Evolutionary conservation across 148 eudicot genomes (phyloP).

Genomic region (Rhododendron mucronatum): DNA sequence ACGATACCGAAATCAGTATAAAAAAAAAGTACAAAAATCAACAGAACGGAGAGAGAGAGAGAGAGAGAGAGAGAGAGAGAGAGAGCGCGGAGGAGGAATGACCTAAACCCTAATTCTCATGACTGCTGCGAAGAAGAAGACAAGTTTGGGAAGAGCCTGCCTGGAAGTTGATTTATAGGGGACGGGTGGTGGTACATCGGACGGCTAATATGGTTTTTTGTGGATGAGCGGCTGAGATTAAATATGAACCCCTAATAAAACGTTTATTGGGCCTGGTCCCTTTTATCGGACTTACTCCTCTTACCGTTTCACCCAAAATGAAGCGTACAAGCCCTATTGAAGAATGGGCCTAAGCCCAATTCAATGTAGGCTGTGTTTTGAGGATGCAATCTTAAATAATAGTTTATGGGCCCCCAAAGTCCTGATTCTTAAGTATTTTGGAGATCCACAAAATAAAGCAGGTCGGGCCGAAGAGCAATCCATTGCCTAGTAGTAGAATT

Average conservation of each 20-base stretch:
- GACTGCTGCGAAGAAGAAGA: not conserved
- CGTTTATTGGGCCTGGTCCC: not conserved
- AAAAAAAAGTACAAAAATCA: not conserved
- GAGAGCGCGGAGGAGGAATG: no score
- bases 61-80: no score
- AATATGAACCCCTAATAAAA: not conserved
- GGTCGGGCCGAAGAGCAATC: not conserved
- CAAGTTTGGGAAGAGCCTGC: not conserved
- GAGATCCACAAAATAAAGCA: not conserved
- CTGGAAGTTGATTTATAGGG: not conserved
- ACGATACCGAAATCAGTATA: not conserved
- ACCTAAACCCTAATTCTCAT: not conserved
- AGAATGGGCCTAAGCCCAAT: not conserved
- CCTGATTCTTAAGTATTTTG: not conserved
- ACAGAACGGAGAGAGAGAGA: not conserved
- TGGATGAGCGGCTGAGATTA: conserved; percentile 1
- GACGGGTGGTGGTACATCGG: not conserved
- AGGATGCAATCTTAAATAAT: not conserved
- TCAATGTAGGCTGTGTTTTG: not conserved
- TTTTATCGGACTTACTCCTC: not conserved
- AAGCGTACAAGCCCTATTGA: no score
- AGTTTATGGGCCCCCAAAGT: not conserved
- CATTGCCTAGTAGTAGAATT: no score
- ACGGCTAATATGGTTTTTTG: not conserved
- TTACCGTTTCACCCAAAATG: no score